phyloP scores from a whole-genome alignment of 208 protist species.

The Trypanosoma congolense region DNA sequence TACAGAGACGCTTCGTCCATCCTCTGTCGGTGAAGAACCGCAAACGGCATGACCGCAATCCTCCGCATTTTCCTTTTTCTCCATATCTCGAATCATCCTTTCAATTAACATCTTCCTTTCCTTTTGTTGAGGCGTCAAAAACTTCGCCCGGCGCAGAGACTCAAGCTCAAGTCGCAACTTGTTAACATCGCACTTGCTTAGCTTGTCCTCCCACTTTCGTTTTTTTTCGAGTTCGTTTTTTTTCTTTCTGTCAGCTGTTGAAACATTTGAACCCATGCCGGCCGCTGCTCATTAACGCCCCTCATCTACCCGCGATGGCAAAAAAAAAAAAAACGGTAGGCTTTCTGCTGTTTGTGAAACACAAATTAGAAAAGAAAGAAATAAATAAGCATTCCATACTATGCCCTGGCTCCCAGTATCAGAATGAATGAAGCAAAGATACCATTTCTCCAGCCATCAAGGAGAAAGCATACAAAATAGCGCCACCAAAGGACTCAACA shows the following conservation, averaged over 20 bases:
- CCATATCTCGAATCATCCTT: constrained; percentile 39
- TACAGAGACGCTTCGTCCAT: constrained; percentile 1
- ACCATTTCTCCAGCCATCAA: too few species aligned
- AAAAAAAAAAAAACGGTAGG: constrained; percentile 1
- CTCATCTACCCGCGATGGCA: not conserved
- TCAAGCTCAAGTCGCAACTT: constrained; percentile 57
- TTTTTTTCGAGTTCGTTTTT: constrained; percentile 40
- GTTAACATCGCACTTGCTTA: constrained; percentile 37
- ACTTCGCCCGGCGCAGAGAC: constrained; percentile 38
- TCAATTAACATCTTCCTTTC: constrained; percentile 60
- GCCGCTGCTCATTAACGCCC: constrained; percentile 25
- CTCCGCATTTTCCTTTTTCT: not conserved
- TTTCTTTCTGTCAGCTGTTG: constrained; percentile 37
- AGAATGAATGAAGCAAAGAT: too few species aligned
- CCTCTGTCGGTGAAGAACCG: not conserved
- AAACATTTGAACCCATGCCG: constrained; percentile 56
- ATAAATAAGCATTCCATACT: too few species aligned
- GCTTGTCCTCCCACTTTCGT: constrained; percentile 44
- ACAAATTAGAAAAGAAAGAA: too few species aligned
- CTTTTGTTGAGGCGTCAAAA: constrained; percentile 67
- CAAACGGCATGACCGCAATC: not conserved
- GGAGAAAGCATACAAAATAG: too few species aligned
- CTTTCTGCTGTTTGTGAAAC: too few species aligned
- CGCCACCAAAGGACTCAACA: too few species aligned
- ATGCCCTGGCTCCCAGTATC: too few species aligned